phyloP scores from a whole-genome alignment of 495 filamentous ascomycete genomes.

The Friedmanniomyces endolithicus region DNA sequence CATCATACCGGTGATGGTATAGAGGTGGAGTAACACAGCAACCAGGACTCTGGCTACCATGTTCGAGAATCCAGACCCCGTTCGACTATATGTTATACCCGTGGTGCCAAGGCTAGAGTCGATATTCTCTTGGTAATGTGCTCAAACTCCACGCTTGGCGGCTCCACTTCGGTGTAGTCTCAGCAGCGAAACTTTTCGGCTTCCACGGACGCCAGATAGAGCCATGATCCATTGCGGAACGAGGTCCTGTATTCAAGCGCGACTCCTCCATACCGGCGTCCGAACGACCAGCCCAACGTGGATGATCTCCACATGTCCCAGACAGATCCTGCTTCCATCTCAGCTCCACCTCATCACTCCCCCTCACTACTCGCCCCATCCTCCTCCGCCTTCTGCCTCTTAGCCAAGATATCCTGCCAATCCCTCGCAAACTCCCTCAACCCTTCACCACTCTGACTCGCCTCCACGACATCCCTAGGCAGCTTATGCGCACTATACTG shows the following conservation, averaged over 20 bases:
- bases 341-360: too few relatives aligned
- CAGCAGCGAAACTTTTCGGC: not conserved
- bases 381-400: conserved; percentile 39
- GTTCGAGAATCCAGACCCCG: not conserved
- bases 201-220: too few relatives aligned
- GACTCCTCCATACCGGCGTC: too few relatives aligned
- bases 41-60: too few relatives aligned
- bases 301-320: too few relatives aligned
- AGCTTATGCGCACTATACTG: conserved; percentile 94
- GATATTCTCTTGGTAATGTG: not conserved
- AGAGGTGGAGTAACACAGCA: too few relatives aligned
- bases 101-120: not conserved
- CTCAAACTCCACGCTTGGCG: not conserved
- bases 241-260: too few relatives aligned
- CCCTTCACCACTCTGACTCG: conserved; percentile 58
- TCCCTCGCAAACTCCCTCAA: conserved; percentile 76
- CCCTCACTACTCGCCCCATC: conserved; percentile 30
- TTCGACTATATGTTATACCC: not conserved
- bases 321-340: too few relatives aligned
- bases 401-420: conserved; percentile 69
- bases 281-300: too few relatives aligned
- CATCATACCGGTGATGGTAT: not conserved
- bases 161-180: not conserved
- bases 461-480: conserved; percentile 88
- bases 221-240: too few relatives aligned